A percentile compares a stretch with the other conserved stretches of the same genome.
phyloP scores from a whole-genome alignment of 1,284 basidiomycete genomes.

The Golubevia sp. region DNA sequence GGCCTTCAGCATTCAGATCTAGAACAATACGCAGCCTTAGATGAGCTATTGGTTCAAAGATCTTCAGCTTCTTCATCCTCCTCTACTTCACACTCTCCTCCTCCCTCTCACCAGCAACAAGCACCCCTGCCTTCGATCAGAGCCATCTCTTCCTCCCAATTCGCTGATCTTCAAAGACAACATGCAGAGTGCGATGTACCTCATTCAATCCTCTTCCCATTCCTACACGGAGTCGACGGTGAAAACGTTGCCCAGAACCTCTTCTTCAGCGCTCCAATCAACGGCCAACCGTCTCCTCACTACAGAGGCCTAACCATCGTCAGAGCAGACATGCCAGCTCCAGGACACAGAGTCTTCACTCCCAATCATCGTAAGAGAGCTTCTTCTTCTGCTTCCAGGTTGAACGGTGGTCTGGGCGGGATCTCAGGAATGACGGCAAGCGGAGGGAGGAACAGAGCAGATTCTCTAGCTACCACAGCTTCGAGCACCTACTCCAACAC shows the following conservation, averaged over 20 bases:
- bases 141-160: constrained; percentile 39
- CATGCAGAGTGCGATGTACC: constrained; percentile 45
- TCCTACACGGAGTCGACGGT: constrained; percentile 53
- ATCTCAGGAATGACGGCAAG: neutral
- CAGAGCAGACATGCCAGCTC: constrained; percentile 50
- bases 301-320: constrained; percentile 56
- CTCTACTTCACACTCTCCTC: neutral
- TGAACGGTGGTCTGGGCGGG: constrained; percentile 9
- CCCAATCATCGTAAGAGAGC: constrained; percentile 15
- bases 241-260: constrained; percentile 40
- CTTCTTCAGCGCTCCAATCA: constrained; percentile 42
- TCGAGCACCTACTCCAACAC: constrained; percentile 7
- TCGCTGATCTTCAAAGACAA: constrained; percentile 29
- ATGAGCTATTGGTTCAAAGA: constrained; percentile 10
- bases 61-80: neutral
- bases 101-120: neutral
- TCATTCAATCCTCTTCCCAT: constrained; percentile 50
- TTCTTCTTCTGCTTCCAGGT: constrained; percentile 14
- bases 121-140: constrained; percentile 27
- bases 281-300: constrained; percentile 32
- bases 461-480: constrained; percentile 30
- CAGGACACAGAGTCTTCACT: constrained; percentile 13
- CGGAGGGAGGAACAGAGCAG: constrained; percentile 8
- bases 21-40: constrained; percentile 33
- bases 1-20: constrained; percentile 37